These are phyloP conservation scores for Myriosclerotinia duriaeana DNA, from an alignment of 2,329 filamentous ascomycete species.

Conservation along the genomic window DNA sequence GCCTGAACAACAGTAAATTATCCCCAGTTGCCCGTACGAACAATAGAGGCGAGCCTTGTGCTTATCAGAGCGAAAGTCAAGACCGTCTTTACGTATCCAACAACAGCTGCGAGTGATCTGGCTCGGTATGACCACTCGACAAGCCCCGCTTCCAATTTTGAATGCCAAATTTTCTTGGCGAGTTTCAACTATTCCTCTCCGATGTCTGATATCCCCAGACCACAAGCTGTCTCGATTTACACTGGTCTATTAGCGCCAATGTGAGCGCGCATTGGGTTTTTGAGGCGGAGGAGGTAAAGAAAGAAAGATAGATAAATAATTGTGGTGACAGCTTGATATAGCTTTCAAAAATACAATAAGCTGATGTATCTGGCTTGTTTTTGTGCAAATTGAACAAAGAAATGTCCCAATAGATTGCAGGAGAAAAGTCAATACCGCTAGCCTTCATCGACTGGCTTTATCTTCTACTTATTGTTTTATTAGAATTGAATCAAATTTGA, in stretches of 20 bases:
- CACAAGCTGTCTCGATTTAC: too few species aligned
- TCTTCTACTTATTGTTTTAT: neutral
- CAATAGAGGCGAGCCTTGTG: too few species aligned
- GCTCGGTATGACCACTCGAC: neutral
- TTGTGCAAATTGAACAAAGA: neutral
- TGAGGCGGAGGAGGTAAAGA: neutral
- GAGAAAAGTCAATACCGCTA: neutral
- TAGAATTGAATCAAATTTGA: too few species aligned
- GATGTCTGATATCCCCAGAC: neutral
- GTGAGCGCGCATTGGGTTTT: neutral
- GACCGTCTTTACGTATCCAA: neutral
- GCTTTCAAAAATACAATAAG: neutral
- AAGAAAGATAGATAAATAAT: neutral
- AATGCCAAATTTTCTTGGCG: neutral
- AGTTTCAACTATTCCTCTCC: neutral
- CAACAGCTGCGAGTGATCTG: neutral
- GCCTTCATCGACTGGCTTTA: neutral
- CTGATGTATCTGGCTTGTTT: too few species aligned
- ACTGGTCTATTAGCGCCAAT: neutral
- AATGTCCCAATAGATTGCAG: neutral
- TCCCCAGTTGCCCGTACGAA: too few species aligned
- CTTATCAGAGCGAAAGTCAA: neutral
- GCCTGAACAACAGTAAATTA: too few species aligned
- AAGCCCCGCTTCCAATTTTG: neutral
- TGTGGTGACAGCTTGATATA: neutral